Evolutionary conservation across 495 filamentous ascomycete genomes (phyloP).

Genomic region (Daldinia caldariorum): DNA sequence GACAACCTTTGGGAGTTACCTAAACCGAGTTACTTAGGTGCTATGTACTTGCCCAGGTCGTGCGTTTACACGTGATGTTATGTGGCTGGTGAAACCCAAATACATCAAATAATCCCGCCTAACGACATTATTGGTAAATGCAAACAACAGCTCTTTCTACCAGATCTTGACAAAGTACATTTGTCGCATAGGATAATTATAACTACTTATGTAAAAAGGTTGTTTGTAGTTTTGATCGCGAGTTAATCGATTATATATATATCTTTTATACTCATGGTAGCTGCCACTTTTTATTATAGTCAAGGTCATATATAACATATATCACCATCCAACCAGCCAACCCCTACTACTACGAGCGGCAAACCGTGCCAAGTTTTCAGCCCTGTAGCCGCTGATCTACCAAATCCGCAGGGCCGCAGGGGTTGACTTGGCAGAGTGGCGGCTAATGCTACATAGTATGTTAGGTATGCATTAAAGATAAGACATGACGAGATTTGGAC

Average conservation of each 20-base stretch:
- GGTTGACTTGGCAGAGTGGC: neutral
- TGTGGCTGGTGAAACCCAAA: neutral
- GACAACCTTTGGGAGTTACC: neutral
- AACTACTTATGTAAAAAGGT: too few relatives aligned
- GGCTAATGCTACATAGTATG: neutral
- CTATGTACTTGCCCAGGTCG: too few relatives aligned
- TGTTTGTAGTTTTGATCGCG: too few relatives aligned
- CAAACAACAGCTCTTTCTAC: too few relatives aligned
- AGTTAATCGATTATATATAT: too few relatives aligned
- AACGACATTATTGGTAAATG: too few relatives aligned
- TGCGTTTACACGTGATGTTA: too few relatives aligned
- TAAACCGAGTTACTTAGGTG: neutral
- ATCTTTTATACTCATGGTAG: too few relatives aligned
- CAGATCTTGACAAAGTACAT: too few relatives aligned
- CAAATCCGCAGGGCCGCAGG: neutral
- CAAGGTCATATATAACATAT: neutral
- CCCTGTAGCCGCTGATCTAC: constrained; percentile 1
- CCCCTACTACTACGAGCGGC: neutral
- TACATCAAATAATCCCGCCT: neutral
- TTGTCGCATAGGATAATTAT: too few relatives aligned
- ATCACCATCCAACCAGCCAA: neutral
- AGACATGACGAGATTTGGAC: neutral
- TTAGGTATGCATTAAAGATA: neutral
- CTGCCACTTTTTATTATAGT: too few relatives aligned
- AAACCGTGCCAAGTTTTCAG: constrained; percentile 1